Base-by-base conservation (phyloP, 805 yeast species). In the Nakazawaea holstii region DNA sequence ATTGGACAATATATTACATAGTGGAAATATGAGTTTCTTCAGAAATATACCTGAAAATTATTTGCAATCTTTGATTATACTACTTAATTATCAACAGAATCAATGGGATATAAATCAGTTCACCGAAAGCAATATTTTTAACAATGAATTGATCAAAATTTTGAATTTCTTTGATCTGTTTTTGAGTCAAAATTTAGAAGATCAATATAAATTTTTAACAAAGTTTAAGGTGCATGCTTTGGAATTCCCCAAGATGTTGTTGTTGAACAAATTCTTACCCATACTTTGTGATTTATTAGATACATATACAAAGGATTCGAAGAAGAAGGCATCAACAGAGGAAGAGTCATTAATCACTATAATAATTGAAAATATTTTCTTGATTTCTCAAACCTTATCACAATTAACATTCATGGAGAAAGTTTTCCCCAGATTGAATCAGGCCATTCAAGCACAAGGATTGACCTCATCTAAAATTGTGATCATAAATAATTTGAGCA, bases 121-220 rank as follows among this genome's bases (percentile, higher is more conserved):
- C 51, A 74, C 86, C n/a, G 77, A 79, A 9, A 79, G 89, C 8
- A 79, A 75, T 33, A 87, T 79, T 55, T 92, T 91, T 64, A 86
- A 88, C 65, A 91, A 89, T 53, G 87, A 92, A 44, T 68, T 90
- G 43, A 80, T 92, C 44, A 84, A 85, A 57, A 83, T 95, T 2
- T 73, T 92, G 69, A 80, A 84, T 61, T 83, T 85, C 55, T 64
- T 92, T 39, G 97, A 92, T 59, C 94, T 87, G 48, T 82, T 87
- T 52, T 79, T 90, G 8, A 86, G 96, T 0, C 84, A 86, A 55
- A 67, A 82, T 2, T 68, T 71, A 6, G 74, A 73, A 14, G 97
- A 92, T 49, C 84, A 84, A 56, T 61, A 77, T 24, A 69, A 79
- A 1, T 89, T 89, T 59, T 70, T 91, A 53, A 75, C 76, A 46